Evolutionary conservation across 75 land plant genomes (phyloP).

Genomic region (Sequoia sempervirens): DNA sequence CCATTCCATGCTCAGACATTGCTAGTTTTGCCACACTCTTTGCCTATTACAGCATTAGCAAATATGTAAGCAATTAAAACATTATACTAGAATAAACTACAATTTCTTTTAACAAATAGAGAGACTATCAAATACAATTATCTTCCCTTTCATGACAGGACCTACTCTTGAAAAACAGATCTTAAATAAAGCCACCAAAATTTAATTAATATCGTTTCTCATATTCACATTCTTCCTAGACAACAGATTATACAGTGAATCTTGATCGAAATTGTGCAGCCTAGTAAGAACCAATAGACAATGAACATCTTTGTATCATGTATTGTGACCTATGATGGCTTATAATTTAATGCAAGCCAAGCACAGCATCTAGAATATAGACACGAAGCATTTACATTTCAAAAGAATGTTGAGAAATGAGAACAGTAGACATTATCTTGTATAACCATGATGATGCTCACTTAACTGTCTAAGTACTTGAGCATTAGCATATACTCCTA

Average conservation of each 20-base stretch:
- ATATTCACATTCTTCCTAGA: neutral
- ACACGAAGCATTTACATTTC: neutral
- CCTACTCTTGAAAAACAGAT: neutral
- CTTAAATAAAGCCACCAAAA: neutral
- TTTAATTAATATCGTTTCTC: neutral
- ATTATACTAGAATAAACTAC: neutral
- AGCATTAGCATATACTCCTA: neutral
- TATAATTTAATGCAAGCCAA: neutral
- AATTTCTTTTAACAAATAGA: neutral
- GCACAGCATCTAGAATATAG: neutral
- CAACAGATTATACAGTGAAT: neutral
- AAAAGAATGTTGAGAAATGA: neutral
- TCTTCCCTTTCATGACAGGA: neutral
- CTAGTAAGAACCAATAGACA: neutral
- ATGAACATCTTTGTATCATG: neutral
- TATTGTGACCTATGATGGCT: neutral
- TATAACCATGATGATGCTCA: neutral
- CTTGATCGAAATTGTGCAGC: neutral
- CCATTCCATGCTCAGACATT: constrained; percentile 64
- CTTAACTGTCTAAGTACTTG: neutral
- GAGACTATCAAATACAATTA: neutral
- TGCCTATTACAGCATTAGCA: constrained; percentile 44
- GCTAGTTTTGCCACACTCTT: constrained; percentile 64
- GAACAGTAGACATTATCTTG: neutral
- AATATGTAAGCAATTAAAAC: neutral